A percentile compares a stretch with the other conserved stretches of the same genome.
Evolutionary conservation across 106 monocot species (phyloP).

Genomic region (Xerophyta viscosa): DNA sequence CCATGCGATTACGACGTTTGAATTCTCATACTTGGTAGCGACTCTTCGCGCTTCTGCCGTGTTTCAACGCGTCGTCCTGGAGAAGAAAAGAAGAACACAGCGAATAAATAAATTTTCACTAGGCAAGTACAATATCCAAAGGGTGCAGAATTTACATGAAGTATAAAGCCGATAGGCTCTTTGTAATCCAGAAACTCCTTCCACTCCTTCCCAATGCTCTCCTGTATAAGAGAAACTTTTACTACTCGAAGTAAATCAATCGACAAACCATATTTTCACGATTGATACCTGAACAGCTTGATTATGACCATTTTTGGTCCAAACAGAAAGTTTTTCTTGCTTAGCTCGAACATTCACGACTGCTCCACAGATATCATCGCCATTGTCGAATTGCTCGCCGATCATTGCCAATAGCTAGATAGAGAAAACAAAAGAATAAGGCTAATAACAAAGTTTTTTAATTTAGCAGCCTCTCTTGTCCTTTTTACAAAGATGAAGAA

Average conservation of each 20-base stretch:
- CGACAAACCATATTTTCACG: neutral
- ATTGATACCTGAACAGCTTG: conserved; percentile 81
- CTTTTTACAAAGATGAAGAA: too few species aligned
- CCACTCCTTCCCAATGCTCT: conserved; percentile 87
- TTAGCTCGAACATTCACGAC: conserved; percentile 77
- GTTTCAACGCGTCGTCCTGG: conserved; percentile 52
- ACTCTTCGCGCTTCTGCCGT: conserved; percentile 27
- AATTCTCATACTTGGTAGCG: conserved; percentile 15
- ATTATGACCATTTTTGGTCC: conserved; percentile 86
- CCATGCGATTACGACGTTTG: neutral
- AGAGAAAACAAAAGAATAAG: neutral
- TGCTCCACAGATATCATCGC: conserved; percentile 92
- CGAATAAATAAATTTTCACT: neutral
- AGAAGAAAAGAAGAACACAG: neutral
- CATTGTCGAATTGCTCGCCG: conserved; percentile 91
- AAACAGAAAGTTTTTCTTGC: conserved; percentile 73
- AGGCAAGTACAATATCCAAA: neutral
- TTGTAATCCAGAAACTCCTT: conserved; percentile 76
- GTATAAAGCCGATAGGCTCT: conserved; percentile 61
- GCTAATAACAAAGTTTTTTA: neutral
- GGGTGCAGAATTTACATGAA: conserved; percentile 45
- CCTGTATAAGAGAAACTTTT: conserved; percentile 22
- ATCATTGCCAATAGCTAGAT: conserved; percentile 77
- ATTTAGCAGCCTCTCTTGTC: neutral
- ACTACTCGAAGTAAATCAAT: neutral